phyloP scores from a whole-genome alignment of 495 filamentous ascomycete species.

The Schizothecium vesticola region DNA sequence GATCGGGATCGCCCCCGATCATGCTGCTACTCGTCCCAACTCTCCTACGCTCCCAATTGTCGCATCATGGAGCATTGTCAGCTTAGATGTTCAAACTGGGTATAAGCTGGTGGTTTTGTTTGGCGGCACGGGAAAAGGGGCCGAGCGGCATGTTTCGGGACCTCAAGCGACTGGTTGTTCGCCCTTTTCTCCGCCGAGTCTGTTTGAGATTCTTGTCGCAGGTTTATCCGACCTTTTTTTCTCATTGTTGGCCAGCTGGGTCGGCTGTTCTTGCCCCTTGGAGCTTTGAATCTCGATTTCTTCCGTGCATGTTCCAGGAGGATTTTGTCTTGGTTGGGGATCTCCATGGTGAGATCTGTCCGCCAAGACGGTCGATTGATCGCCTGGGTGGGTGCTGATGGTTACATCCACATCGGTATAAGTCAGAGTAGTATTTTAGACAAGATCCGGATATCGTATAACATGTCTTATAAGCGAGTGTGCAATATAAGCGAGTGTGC shows the following conservation, averaged over 20 bases:
- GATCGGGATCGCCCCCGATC: background rate
- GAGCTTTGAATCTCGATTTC: background rate
- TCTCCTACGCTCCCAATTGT: background rate
- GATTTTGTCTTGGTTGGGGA: background rate
- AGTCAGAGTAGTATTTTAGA: background rate
- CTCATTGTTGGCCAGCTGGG: background rate
- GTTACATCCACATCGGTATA: background rate
- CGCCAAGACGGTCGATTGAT: background rate
- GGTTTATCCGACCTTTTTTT: background rate
- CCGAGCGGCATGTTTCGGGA: background rate
- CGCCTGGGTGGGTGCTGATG: background rate
- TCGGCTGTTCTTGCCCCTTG: background rate
- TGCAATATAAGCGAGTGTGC: too few species aligned
- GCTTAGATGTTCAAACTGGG: background rate
- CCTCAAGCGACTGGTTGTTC: background rate
- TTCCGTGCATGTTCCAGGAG: background rate
- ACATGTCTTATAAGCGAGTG: too few species aligned
- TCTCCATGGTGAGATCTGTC: background rate
- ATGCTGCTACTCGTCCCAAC: background rate
- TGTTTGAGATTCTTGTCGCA: background rate
- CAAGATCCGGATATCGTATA: background rate
- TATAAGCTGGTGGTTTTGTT: background rate
- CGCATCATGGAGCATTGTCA: background rate
- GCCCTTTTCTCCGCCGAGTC: background rate
- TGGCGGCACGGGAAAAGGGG: background rate